phyloP scores from a whole-genome alignment of 2,329 filamentous ascomycete species.

The Verticillium albo-atrum region DNA sequence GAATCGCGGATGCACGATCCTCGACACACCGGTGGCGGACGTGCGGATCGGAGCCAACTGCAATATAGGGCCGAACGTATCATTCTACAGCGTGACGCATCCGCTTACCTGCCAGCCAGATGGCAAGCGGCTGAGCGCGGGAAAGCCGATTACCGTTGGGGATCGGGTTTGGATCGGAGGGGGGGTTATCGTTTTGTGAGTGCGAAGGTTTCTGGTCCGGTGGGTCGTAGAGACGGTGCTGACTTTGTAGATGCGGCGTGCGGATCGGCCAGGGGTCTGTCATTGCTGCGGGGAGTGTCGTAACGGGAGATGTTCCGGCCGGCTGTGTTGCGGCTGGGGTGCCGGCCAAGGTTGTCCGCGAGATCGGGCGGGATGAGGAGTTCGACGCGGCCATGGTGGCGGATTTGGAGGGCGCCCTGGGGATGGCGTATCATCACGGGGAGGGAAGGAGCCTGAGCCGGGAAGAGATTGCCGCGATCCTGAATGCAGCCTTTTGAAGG shows the following conservation, averaged over 20 bases:
- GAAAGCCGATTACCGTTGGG: constrained; percentile 26
- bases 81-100: constrained; percentile 23
- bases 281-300: constrained; percentile 22
- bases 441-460: neutral
- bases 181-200: constrained; percentile 25
- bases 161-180: constrained; percentile 35
- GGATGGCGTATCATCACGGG: neutral
- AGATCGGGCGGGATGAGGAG: neutral
- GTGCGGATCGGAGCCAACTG: constrained; percentile 25
- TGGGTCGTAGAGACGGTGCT: neutral
- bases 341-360: constrained; percentile 9
- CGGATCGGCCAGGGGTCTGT: constrained; percentile 22
- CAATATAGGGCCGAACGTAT: constrained; percentile 24
- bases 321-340: constrained; percentile 19
- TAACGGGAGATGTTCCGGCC: constrained; percentile 20
- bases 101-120: constrained; percentile 16
- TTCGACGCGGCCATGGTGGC: neutral
- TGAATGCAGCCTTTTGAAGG: no score
- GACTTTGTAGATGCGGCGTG: constrained; percentile 11
- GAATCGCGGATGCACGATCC: constrained; percentile 26
- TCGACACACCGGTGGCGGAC: constrained; percentile 27
- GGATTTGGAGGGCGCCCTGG: neutral
- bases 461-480: neutral
- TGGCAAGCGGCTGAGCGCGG: constrained; percentile 18
- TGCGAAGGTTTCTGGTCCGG: neutral